Base-by-base conservation (phyloP, 768 basidiomycete genomes). In the Mycena vitilis region DNA sequence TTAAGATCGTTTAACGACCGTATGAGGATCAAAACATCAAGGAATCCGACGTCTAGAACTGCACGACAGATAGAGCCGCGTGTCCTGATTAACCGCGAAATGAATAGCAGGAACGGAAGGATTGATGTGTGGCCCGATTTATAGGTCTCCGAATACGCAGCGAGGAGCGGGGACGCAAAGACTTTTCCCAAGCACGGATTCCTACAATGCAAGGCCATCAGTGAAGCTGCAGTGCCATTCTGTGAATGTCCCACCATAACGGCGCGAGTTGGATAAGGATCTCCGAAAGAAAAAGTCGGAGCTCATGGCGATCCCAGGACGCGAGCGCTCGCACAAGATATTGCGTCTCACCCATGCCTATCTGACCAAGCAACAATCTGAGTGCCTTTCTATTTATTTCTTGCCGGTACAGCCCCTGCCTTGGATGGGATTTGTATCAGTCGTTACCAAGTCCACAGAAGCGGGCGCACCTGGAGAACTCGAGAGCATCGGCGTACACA, bases 391-490 rank as follows among this genome's bases (percentile, higher is more conserved):
- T 10, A 22, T 71, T 67, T 8, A 71, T 56, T 40, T 64, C 66
- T 20, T 63, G 51, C 10, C 66, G 70, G 48, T 69, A 71, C 23
- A 69, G 56, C 18, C 70, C 70, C 36, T 58, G 65, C 49, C 70
- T 71, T 12, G 22, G 6, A 5, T 8, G 51, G 25, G 12, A 6
- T 23, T 4, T 1, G 4, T 47, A 40, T 45, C 12, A 59, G 16
- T 5, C 5, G 22, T 42, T 4, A 16, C 9, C n/a, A 2, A 4
- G 7, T 22, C 11, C 20, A 9, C 10, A 37, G 2, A 15, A 5
- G 8, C 18, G 36, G 6, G 53, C 62, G 48, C 42, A 75, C 73
- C 74, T 70, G n/a, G 75, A 75, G 52, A 75, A 74, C 47, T 77
- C 74, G 12, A 76, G 60, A 4, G 74, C 61, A 51, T 77, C 69